phyloP scores from a whole-genome alignment of 495 filamentous ascomycete genomes.

The Aspergillus sclerotioniger region DNA sequence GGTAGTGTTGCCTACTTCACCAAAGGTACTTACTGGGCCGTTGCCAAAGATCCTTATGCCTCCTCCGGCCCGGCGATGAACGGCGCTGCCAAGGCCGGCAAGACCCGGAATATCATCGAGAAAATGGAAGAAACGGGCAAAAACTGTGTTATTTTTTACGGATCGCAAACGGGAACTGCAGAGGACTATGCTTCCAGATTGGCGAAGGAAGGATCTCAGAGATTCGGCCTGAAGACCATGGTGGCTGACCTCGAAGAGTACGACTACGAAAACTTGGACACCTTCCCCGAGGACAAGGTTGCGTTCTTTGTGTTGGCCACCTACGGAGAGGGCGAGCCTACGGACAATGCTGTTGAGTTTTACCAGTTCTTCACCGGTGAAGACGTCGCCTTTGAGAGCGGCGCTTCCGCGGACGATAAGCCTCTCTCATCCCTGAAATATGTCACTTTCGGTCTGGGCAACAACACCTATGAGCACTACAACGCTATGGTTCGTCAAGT shows the following conservation, averaged over 20 bases:
- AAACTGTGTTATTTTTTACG: slow-evolving; percentile 98
- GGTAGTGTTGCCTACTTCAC: slow-evolving; percentile 95
- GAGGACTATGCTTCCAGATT: slow-evolving; percentile 98
- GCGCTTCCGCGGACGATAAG: slow-evolving; percentile 59
- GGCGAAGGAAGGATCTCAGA: slow-evolving; percentile 94
- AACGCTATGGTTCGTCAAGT: slow-evolving; percentile 96
- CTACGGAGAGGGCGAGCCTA: slow-evolving; percentile 97
- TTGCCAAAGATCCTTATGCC: slow-evolving; percentile 81
- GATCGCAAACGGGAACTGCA: slow-evolving; percentile 96
- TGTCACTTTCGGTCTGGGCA: slow-evolving; percentile 90
- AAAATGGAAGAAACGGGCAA: slow-evolving; percentile 95
- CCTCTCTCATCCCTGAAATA: slow-evolving; percentile 85
- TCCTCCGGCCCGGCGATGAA: slow-evolving; percentile 64
- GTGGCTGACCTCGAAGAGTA: slow-evolving; percentile 97
- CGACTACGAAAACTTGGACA: slow-evolving; percentile 92
- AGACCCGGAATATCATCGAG: slow-evolving; percentile 87
- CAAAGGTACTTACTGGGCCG: slow-evolving; percentile 88
- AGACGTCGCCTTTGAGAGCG: slow-evolving; percentile 75
- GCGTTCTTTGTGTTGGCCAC: slow-evolving; percentile 95
- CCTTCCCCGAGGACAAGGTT: slow-evolving; percentile 83
- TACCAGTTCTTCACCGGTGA: slow-evolving; percentile 92
- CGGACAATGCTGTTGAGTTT: slow-evolving; percentile 98
- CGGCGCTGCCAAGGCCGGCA: slow-evolving; percentile 72
- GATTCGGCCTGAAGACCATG: slow-evolving; percentile 98
- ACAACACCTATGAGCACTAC: slow-evolving; percentile 99